Conservation (phyloP, 257 asterid genomes). For the Gynochthodes officinalis region DNA sequence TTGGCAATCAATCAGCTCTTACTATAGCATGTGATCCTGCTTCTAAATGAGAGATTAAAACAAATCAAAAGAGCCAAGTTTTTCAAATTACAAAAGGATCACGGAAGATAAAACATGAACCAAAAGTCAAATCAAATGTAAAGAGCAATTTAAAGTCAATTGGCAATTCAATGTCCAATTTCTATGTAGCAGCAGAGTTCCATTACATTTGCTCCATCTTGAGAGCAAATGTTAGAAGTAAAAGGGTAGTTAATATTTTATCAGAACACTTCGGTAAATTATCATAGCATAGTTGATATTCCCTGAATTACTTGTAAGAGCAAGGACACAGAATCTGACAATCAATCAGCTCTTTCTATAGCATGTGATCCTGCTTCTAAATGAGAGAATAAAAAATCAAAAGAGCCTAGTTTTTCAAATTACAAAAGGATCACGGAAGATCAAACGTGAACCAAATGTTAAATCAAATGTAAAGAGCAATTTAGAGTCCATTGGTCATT, state of each 20-base stretch:
- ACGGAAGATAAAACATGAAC: not conserved
- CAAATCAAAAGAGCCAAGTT: not conserved
- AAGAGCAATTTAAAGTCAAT: not conserved
- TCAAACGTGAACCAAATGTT: not conserved
- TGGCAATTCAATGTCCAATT: too few relatives aligned
- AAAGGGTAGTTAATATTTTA: not conserved
- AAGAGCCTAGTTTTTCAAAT: not conserved
- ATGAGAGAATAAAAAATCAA: not conserved
- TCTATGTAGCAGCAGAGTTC: too few relatives aligned
- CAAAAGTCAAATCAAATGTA: not conserved
- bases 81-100: not conserved
- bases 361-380: not conserved
- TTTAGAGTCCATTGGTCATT: not conserved
- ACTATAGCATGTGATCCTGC: not conserved
- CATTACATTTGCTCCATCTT: not conserved
- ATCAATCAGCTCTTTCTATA: not conserved
- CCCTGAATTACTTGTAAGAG: not conserved
- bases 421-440: not conserved
- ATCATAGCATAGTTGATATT: not conserved
- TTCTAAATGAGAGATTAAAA: not conserved
- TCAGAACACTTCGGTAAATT: not conserved
- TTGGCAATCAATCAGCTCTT: not conserved
- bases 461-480: not conserved
- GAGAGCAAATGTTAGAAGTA: not conserved
- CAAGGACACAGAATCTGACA: not conserved